Evolutionary conservation across 2,329 filamentous ascomycete genomes (phyloP).

Genomic region (Verticillium klebahnii): DNA sequence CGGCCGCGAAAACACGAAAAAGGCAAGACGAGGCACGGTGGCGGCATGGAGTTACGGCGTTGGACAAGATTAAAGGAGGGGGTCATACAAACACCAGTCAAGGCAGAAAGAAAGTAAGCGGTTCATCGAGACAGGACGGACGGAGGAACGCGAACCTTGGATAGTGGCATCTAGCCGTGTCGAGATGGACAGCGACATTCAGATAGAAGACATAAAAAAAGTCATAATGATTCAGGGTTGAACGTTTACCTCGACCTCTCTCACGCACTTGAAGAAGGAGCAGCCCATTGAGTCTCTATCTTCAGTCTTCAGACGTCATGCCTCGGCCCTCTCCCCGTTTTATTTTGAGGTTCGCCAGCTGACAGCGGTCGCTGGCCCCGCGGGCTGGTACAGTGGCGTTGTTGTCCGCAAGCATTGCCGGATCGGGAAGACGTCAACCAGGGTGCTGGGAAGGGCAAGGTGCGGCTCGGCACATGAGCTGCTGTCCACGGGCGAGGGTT

Average conservation of each 20-base stretch:
- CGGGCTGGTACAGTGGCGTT: not conserved
- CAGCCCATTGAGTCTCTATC: no score
- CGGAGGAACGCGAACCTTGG: no score
- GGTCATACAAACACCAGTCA: not conserved
- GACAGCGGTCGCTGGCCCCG: not conserved
- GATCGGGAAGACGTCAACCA: slow-evolving; percentile 4
- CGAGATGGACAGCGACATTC: not conserved
- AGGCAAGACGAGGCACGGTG: not conserved
- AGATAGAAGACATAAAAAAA: not conserved
- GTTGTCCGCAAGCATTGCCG: slow-evolving; percentile 9
- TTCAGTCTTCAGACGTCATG: no score
- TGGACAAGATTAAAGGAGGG: not conserved
- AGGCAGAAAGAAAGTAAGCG: not conserved
- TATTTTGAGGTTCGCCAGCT: not conserved
- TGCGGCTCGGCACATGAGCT: not conserved
- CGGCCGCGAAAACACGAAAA: not conserved
- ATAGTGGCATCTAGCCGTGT: no score
- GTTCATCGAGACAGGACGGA: not conserved
- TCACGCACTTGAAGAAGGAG: no score
- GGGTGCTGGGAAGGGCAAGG: not conserved
- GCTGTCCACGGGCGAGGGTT: not conserved
- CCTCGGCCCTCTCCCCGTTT: not conserved
- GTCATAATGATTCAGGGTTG: no score
- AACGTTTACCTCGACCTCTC: no score
- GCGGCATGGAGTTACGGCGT: not conserved